Conservation (phyloP, 371 early-diverging fungal genomes). For the Mortierella sp. region DNA sequence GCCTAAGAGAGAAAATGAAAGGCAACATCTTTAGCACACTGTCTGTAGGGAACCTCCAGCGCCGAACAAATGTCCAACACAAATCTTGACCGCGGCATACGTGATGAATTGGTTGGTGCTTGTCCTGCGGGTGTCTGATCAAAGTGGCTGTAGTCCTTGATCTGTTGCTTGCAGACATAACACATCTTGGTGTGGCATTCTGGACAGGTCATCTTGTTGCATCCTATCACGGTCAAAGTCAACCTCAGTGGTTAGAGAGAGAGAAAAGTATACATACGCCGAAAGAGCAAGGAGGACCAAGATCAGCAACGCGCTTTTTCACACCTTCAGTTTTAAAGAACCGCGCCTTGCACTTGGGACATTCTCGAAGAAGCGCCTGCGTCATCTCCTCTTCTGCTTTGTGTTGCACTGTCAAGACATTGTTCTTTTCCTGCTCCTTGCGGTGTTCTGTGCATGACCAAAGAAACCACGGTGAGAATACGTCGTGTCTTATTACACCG, state of each 20-base stretch:
- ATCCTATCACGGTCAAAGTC: conserved; percentile 22
- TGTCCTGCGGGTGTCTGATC: conserved; percentile 33
- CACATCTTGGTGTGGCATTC: conserved; percentile 55
- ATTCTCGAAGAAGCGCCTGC: conserved; percentile 61
- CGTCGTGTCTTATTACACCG: neutral
- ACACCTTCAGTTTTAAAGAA: conserved; percentile 54
- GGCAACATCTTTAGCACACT: neutral
- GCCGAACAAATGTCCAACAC: neutral
- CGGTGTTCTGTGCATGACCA: conserved; percentile 40
- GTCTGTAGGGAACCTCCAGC: too few relatives aligned
- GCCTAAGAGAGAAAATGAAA: conserved; percentile 4
- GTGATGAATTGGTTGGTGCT: neutral
- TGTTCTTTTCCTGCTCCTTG: conserved; percentile 50
- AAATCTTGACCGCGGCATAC: neutral
- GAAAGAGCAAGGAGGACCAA: neutral
- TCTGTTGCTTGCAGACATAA: conserved; percentile 58
- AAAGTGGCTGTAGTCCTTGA: conserved; percentile 62
- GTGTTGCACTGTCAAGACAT: conserved; percentile 54
- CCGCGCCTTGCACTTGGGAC: conserved; percentile 57
- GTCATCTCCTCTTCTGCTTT: conserved; percentile 65
- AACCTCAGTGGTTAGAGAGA: neutral
- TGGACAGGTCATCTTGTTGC: conserved; percentile 63
- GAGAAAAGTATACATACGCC: neutral
- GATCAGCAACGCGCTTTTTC: neutral
- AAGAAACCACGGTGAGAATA: neutral